Evolutionary conservation across 768 basidiomycete genomes (phyloP).

Genomic region (Filobasidium wieringae): DNA sequence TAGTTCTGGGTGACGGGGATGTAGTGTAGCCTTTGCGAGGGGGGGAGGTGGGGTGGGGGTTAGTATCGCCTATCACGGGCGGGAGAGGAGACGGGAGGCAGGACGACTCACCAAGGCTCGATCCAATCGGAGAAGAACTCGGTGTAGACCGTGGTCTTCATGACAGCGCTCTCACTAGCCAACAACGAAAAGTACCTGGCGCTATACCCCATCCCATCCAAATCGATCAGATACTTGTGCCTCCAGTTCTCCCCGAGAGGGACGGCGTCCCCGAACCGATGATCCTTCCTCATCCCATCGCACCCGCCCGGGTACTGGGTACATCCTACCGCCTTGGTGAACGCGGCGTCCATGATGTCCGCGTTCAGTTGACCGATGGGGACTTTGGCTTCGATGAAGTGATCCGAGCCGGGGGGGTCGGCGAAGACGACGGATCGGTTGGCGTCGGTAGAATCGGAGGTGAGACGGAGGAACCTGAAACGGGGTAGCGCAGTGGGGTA

Average conservation of each 20-base stretch:
- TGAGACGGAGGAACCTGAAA: constrained; percentile 61
- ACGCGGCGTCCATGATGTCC: constrained; percentile 77
- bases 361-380: constrained; percentile 54
- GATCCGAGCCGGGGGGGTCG: constrained; percentile 50
- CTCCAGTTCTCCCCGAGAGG: constrained; percentile 79
- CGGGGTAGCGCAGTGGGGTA: neutral
- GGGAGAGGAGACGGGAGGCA: neutral
- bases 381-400: constrained; percentile 53
- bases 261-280: constrained; percentile 63
- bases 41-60: neutral
- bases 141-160: constrained; percentile 82
- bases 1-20: constrained; percentile 82
- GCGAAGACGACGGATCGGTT: constrained; percentile 60
- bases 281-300: constrained; percentile 50
- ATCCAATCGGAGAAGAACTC: constrained; percentile 83
- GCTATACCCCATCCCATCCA: constrained; percentile 93
- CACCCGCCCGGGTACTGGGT: constrained; percentile 60
- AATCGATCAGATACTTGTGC: constrained; percentile 81
- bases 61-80: neutral
- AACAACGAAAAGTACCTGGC: constrained; percentile 56
- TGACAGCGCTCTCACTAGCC: constrained; percentile 59
- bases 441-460: constrained; percentile 48
- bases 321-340: constrained; percentile 63
- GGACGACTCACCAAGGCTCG: constrained; percentile 60
- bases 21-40: constrained; percentile 64